Percentiles rank a stretch among this genome's conserved stretches.
Evolutionary conservation across 768 basidiomycete genomes (phyloP).

Genomic region (Hypsizygus marmoreus): DNA sequence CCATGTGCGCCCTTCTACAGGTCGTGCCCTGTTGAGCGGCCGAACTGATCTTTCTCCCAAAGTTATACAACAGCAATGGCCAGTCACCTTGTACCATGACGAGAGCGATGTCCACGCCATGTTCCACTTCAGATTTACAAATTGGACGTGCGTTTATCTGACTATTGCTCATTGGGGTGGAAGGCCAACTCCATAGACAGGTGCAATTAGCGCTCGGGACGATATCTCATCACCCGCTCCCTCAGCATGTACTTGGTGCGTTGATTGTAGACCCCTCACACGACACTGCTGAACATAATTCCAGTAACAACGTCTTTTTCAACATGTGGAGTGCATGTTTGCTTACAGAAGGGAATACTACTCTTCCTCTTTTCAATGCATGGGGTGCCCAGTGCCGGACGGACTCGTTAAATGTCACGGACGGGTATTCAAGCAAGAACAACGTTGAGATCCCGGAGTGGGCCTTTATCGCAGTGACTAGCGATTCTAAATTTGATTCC

Average conservation of each 20-base stretch:
- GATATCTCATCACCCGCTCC: neutral
- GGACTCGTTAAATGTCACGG: conserved; percentile 12
- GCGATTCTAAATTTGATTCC: conserved; percentile 7
- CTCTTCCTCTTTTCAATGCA: conserved; percentile 6
- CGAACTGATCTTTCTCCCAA: neutral
- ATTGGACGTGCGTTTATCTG: conserved; percentile 5
- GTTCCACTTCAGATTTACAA: conserved; percentile 4
- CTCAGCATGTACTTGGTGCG: conserved; percentile 22
- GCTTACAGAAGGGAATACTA: conserved; percentile 2
- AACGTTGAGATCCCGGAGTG: conserved; percentile 8
- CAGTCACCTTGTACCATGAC: conserved; percentile 12
- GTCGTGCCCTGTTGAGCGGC: neutral
- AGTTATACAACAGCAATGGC: conserved; percentile 13
- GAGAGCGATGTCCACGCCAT: conserved; percentile 2
- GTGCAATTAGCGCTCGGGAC: neutral
- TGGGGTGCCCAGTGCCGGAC: conserved; percentile 13
- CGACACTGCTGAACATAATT: neutral
- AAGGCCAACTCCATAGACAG: neutral
- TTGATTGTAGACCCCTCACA: neutral
- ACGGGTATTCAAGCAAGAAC: conserved; percentile 4
- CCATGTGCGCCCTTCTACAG: neutral
- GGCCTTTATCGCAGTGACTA: conserved; percentile 2
- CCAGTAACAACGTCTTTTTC: conserved; percentile 33
- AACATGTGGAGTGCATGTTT: conserved; percentile 28
- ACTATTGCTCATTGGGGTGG: neutral